These are phyloP conservation scores for Stemphylium lycopersici DNA, from an alignment of 2,329 filamentous ascomycete species.

Conservation along the genomic window DNA sequence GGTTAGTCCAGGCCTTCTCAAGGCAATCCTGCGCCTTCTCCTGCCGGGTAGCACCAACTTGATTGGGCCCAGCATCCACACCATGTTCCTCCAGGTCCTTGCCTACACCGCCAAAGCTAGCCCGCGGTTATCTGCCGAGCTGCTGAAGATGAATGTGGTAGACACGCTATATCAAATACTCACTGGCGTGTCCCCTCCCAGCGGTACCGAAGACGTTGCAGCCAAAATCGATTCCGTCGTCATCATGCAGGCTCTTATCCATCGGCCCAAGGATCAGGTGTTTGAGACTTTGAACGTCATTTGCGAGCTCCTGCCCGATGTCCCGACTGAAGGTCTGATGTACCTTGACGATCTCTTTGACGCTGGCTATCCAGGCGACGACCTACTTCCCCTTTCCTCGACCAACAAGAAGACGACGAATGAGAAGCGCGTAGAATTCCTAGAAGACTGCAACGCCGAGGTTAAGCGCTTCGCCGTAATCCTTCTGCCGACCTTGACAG, in stretches of 20 bases:
- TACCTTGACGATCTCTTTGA: constrained; percentile 59
- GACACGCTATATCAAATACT: constrained; percentile 97
- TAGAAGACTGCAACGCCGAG: constrained; percentile 83
- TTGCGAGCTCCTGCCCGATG: constrained; percentile 85
- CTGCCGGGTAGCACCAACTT: constrained; percentile 94
- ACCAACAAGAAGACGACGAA: constrained; percentile 65
- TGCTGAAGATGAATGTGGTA: constrained; percentile 95
- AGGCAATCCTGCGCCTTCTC: constrained; percentile 82
- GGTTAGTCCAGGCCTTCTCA: constrained; percentile 84
- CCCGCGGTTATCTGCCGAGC: constrained; percentile 81
- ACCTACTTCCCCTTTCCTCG: constrained; percentile 52
- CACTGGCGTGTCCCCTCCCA: constrained; percentile 91
- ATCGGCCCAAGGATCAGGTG: constrained; percentile 92
- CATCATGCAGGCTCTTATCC: constrained; percentile 98
- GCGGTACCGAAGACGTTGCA: constrained; percentile 75
- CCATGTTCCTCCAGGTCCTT: constrained; percentile 90
- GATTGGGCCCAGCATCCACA: constrained; percentile 92
- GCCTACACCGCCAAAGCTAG: constrained; percentile 90
- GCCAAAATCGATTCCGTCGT: constrained; percentile 94
- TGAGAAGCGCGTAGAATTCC: constrained; percentile 79
- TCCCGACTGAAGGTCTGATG: constrained; percentile 64
- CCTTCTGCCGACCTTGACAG: constrained; percentile 90
- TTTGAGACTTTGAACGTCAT: constrained; percentile 98
- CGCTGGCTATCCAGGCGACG: constrained; percentile 56
- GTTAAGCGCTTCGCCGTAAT: constrained; percentile 92